Evolutionary conservation across 106 monocot genomes (phyloP).

Genomic region (Dendrobium nobile): DNA sequence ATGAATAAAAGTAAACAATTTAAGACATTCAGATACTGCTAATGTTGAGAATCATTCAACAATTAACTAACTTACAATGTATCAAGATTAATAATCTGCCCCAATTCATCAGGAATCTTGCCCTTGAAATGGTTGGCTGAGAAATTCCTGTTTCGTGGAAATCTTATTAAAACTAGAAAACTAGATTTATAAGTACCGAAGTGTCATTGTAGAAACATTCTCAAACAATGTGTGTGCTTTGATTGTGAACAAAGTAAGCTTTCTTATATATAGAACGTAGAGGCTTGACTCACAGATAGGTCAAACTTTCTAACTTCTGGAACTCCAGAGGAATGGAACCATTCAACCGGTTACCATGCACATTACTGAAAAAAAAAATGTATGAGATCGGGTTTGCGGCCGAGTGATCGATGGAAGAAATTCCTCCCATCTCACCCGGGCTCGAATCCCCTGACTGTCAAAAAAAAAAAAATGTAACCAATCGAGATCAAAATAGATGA

Average conservation of each 20-base stretch:
- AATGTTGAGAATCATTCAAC: constrained; percentile 1
- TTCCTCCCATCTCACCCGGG: too few relatives aligned
- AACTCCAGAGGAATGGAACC: constrained; percentile 82
- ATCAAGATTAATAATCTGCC: constrained; percentile 83
- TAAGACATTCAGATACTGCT: background rate
- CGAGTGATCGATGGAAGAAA: too few relatives aligned
- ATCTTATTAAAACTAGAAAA: background rate
- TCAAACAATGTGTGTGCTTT: background rate
- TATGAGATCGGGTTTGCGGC: too few relatives aligned
- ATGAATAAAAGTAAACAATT: background rate
- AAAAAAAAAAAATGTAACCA: background rate
- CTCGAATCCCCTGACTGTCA: too few relatives aligned
- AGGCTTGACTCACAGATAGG: constrained; percentile 70
- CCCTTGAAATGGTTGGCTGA: constrained; percentile 87
- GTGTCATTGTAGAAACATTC: too few relatives aligned
- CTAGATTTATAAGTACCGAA: background rate
- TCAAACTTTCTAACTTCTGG: constrained; percentile 79
- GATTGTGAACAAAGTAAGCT: background rate
- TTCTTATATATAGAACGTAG: background rate
- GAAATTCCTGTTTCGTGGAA: constrained; percentile 53
- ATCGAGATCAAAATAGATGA: background rate
- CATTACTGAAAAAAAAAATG: constrained; percentile 42
- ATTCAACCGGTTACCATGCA: constrained; percentile 74
- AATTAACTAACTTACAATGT: constrained; percentile 53
- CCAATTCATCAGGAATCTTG: constrained; percentile 66